Conservation (phyloP, 140 eudicot species). For the Senecio squalidus region DNA sequence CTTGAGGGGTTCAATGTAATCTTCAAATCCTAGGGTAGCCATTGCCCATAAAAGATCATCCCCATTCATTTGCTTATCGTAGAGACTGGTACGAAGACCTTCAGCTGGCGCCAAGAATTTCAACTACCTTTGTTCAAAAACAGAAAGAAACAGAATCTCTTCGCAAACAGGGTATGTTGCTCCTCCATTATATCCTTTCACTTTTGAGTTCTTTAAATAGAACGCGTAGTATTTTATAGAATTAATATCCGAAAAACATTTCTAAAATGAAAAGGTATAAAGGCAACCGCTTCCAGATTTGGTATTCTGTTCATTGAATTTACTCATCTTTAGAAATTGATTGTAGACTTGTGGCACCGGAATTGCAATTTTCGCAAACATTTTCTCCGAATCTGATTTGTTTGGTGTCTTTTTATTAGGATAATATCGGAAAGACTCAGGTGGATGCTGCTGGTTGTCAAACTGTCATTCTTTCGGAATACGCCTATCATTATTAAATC, state of each 20-base stretch:
- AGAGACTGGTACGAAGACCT: no score
- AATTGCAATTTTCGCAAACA: neutral
- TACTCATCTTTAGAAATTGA: no score
- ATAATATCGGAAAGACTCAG: slow-evolving; percentile 57
- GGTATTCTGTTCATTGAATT: neutral
- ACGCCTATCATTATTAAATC: no score
- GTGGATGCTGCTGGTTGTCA: slow-evolving; percentile 82
- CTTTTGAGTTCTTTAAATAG: neutral
- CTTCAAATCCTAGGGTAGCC: no score
- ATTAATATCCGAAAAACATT: neutral
- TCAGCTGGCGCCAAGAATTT: no score
- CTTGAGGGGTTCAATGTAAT: no score
- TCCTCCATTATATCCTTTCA: slow-evolving; percentile 3
- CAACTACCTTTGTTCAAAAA: slow-evolving; percentile 93
- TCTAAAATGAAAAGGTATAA: neutral
- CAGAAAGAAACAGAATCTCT: slow-evolving; percentile 82
- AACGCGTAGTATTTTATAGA: neutral
- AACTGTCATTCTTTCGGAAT: slow-evolving; percentile 84
- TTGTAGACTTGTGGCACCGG: neutral
- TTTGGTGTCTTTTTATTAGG: slow-evolving; percentile 33
- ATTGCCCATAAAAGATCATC: no score
- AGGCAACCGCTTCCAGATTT: neutral
- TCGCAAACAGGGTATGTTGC: slow-evolving; percentile 86
- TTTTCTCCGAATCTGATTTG: neutral
- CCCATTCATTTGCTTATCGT: no score